These are phyloP conservation scores for Aphanomyces cochlioides DNA, from an alignment of 352 stramenopile genomes.

Conservation along the genomic window DNA sequence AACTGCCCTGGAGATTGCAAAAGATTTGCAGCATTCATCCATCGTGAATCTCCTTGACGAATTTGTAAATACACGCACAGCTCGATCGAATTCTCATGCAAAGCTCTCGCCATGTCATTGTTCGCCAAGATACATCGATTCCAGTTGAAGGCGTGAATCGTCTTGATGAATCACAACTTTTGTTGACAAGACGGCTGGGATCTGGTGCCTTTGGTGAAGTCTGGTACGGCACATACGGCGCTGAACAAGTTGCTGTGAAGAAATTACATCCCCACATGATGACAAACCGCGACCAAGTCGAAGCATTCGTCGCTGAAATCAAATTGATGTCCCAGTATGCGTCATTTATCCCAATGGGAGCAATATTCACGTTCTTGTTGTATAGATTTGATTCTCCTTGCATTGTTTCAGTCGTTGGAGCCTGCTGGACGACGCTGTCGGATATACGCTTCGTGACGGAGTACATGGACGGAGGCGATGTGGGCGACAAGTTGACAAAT, in stretches of 20 bases:
- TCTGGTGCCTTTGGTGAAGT: conserved; percentile 35
- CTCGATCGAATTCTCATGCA: too few species aligned
- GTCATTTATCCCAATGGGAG: not conserved
- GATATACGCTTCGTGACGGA: conserved; percentile 66
- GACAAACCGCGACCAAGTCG: conserved; percentile 26
- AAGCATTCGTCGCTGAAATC: conserved; percentile 8
- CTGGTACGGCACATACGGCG: conserved; percentile 34
- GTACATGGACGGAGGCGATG: conserved; percentile 80
- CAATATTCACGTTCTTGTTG: not conserved
- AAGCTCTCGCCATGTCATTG: too few species aligned
- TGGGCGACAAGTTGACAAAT: conserved; percentile 73
- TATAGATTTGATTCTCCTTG: conserved; percentile 17
- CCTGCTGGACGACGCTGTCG: conserved; percentile 1
- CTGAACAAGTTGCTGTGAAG: conserved; percentile 33
- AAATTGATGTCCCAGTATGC: conserved; percentile 15
- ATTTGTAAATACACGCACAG: too few species aligned
- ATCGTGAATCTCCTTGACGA: too few species aligned
- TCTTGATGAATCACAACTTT: not conserved
- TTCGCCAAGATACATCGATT: not conserved
- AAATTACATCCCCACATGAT: conserved; percentile 33
- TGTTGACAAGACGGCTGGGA: not conserved
- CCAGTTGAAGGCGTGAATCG: not conserved
- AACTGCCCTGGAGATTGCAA: too few species aligned
- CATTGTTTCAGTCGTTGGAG: conserved; percentile 19
- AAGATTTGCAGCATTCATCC: too few species aligned